Percentiles rank a stretch among this genome's conserved stretches.
phyloP scores from a whole-genome alignment of 1,139 yeast species.

The Candida dubliniensis region DNA sequence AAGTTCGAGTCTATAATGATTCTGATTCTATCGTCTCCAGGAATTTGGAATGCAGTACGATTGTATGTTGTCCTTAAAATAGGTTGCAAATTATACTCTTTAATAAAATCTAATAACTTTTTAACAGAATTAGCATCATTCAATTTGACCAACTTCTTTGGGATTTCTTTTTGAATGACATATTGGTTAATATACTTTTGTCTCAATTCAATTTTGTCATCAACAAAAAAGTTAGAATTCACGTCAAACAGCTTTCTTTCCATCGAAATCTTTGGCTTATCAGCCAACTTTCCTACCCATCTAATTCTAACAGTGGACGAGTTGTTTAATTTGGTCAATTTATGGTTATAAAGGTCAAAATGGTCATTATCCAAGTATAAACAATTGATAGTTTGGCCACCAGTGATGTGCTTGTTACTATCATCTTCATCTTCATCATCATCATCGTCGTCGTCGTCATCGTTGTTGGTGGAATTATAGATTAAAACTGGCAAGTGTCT shows the following conservation, averaged over 20 bases:
- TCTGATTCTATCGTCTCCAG: conserved; percentile 92
- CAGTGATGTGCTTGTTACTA: conserved; percentile 16
- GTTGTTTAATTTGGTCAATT: conserved; percentile 68
- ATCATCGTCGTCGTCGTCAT: conserved; percentile 37
- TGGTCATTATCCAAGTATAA: conserved; percentile 83
- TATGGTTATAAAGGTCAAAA: conserved; percentile 84
- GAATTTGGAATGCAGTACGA: conserved; percentile 95
- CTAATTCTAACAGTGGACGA: conserved; percentile 78
- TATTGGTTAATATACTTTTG: conserved; percentile 51
- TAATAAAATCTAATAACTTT: conserved; percentile 59
- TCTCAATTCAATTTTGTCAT: conserved; percentile 65
- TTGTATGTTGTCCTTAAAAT: conserved; percentile 83
- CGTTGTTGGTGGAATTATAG: conserved; percentile 51
- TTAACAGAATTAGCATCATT: conserved; percentile 32
- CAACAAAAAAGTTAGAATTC: conserved; percentile 53
- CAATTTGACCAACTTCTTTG: conserved; percentile 27
- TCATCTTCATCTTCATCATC: conserved; percentile 28
- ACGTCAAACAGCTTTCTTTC: conserved; percentile 75
- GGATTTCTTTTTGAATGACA: conserved; percentile 37
- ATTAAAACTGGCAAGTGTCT: conserved; percentile 92
- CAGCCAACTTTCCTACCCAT: conserved; percentile 84
- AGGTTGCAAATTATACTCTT: conserved; percentile 72
- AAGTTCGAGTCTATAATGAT: conserved; percentile 88
- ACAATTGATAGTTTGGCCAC: conserved; percentile 81
- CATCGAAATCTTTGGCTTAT: conserved; percentile 73